Evolutionary conservation across 192 early-diverging fungal genomes (phyloP).

Genomic region (Coemansia sp.): DNA sequence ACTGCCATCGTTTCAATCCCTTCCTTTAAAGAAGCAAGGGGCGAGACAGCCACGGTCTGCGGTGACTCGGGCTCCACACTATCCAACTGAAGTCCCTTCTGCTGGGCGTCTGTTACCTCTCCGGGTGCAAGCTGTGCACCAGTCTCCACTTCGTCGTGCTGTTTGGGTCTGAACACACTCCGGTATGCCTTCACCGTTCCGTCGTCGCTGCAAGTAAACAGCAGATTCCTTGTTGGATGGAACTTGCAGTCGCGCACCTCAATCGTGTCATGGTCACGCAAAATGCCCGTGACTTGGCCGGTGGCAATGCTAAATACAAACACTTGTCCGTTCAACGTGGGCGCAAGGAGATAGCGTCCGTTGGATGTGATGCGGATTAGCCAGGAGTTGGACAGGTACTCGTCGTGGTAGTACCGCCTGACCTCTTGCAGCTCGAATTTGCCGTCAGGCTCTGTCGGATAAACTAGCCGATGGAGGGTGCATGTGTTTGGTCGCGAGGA

Average conservation of each 20-base stretch:
- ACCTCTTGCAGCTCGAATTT: constrained; percentile 77
- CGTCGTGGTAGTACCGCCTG: constrained; percentile 73
- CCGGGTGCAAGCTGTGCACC: not conserved
- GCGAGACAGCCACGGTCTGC: constrained; percentile 35
- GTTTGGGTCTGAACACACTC: constrained; percentile 17
- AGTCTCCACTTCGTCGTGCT: not conserved
- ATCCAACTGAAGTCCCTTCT: not conserved
- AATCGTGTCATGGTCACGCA: constrained; percentile 87
- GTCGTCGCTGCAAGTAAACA: constrained; percentile 88
- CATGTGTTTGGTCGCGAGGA: constrained; percentile 86
- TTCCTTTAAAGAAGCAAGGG: constrained; percentile 38
- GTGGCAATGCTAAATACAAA: constrained; percentile 80
- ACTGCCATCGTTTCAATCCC: constrained; percentile 48
- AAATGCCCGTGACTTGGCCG: constrained; percentile 71
- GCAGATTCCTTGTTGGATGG: constrained; percentile 74
- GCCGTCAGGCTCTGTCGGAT: constrained; percentile 68
- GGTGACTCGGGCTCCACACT: constrained; percentile 21
- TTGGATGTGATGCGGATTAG: constrained; percentile 86
- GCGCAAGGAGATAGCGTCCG: constrained; percentile 85
- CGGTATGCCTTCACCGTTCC: constrained; percentile 65
- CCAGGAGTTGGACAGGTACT: constrained; percentile 93
- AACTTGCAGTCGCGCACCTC: constrained; percentile 94
- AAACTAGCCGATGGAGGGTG: constrained; percentile 81
- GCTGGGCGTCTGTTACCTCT: not conserved
- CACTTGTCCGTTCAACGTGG: constrained; percentile 85